Base-by-base conservation (phyloP, 2,329 filamentous ascomycete species). In the Verticillium klebahnii region DNA sequence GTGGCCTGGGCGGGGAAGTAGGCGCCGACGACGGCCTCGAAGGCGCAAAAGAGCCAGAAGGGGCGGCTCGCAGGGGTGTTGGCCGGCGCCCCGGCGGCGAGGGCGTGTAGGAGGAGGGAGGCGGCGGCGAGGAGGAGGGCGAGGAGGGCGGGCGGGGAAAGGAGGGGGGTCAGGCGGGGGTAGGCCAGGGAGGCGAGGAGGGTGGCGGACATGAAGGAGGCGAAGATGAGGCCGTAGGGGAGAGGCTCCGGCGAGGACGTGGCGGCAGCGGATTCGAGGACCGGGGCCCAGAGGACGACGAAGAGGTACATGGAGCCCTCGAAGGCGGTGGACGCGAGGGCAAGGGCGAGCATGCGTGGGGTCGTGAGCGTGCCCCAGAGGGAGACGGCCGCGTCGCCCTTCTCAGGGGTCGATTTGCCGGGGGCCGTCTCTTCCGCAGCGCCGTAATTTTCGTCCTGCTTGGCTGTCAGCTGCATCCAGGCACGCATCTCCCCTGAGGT, bases 251-350 rank as follows among this genome's bases (percentile, higher is more conserved):
- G 45, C 1, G 70, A 59, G 7, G 69, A 60, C n/a, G 71, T 70
- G 19, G 40, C 11, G 40, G 40, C 40, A 1, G 73, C 71, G 3
- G 75, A 72, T 59, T 73, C 77, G 55, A 86, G 72, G 2, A 82
- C 80, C 0, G 83, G 82, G 2, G 81, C 78, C 79, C 83, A 86
- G 73, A 85, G 84, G 68, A 86, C 85, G 59, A 86, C 82, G 69
- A 85, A 86, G 25, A 86, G 77, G 69, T 85, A 86, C 75, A 86
- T 83, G 17, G 80, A 81, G 15, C 83, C 83, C 70, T 86, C 83
- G 67, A 86, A 86, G 67, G 85, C 77, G 59, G 81, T 84, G 2
- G 82, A 83, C 6, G 80, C 77, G 15, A 85, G 69, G 3, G 78
- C 79, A 11, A 86, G 74, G 8, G 80, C 75, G 25, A 84, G 71